Evolutionary conservation across 2,329 filamentous ascomycete species (phyloP), one percentile per base, ranked within the genome.

Genomic region (Xylariomycetidae sp.): DNA sequence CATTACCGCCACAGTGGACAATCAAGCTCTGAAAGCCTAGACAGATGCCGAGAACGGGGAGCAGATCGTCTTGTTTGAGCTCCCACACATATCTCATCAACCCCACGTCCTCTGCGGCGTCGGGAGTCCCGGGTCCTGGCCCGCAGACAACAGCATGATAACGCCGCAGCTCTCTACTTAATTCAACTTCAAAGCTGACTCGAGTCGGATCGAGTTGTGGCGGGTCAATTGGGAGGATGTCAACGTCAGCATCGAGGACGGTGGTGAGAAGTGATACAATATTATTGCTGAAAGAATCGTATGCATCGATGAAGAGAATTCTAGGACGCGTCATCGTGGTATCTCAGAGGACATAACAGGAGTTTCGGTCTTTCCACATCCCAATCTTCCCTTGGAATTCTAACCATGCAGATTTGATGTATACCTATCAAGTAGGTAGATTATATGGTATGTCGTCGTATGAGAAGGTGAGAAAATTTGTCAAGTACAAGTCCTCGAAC

Each of bases 211-310:
- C 45, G 29, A 75, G 64, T 33, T 72, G 64, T 3, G 68, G 58
- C n/a, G 67, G 68, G 50, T 87, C 85, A 48, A 94, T 88, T 42
- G 76, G 77, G 38, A 94, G 69, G 27, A 85, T 75, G 28, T 75
- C 74, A 20, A 94, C 82, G 12, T 80, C 68, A 14, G 76, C 83
- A 38, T 72, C 64, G 7, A 94, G 70, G 4, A 77, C 70, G 4
- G 82, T 78, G 48, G 83, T 75, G 29, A 97, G 71, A 20, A 95
- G 75, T 5, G 85, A 81, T 33, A 94, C 80, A 51, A 97, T 92
- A 64, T 96, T 97, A 64, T 94, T 89, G 35, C 88, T 87, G 63
- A 96, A 98, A 26, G 89, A 96, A 66, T 98, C 92, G 62, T 94
- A 94, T 42, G 90, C 89, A 59, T 97, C 92, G 47, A 98, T 72